Evolutionary conservation across 306 rosid species (phyloP), one percentile per base, ranked within the genome.

Genomic region (Acacia confusa): DNA sequence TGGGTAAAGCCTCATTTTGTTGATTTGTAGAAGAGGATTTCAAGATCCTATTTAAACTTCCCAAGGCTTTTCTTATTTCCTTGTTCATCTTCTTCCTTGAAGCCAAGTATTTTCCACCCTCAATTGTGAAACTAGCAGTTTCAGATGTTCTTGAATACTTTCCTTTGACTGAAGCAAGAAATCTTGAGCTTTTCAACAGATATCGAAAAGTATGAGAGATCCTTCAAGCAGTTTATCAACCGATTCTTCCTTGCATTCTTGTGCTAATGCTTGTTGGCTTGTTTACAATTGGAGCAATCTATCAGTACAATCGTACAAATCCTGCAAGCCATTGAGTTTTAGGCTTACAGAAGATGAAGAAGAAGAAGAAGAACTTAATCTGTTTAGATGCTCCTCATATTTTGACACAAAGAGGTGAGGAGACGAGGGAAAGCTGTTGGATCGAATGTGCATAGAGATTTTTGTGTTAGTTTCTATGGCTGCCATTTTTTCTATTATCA

Each of bases 371-470:
- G n/a, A 17, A 27, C 63, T 83, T 76, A 88, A 43, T 67, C 74
- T 78, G 34, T 68, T 47, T 52, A 83, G 60, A 32, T 85, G 78
- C 70, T 78, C 76, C 67, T 81, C 82, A 24, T 78, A 57, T 41
- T 80, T 82, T 75, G 87, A 81, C 24, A 81, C 61, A 28, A 81
- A 7, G 3, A 84, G 84, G 41, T 83, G 89, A 57, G 88, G 19
- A 58, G 79, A 4, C 2, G 86, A 48, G 19, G 88, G 84, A 30
- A 81, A 78, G 65, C 86, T 83, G 82, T 83, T 83, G 20, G 75
- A 57, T 72, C 86, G 79, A 71, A 47, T 57, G 60, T 88, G 91
- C 45, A 60, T 27, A 27, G 55, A 82, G 78, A 19, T 65, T 6
- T 82, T 78, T 12, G 75, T 72, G 45, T 72, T 86, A 13, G 79